These are phyloP conservation scores for Nicotiana benthamiana DNA, from an alignment of 257 asterid genomes.

Conservation along the genomic window DNA sequence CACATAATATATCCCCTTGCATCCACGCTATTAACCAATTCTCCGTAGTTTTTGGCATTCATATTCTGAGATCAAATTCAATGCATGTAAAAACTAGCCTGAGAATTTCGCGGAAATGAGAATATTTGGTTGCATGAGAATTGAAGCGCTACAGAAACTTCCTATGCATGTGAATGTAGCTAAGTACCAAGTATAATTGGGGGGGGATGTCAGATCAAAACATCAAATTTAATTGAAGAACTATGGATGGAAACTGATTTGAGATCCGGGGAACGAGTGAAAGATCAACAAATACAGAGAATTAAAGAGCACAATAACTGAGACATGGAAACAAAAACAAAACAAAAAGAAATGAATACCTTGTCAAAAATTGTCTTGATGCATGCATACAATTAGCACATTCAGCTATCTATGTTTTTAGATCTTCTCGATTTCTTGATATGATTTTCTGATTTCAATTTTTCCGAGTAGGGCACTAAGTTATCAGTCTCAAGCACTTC, in stretches of 20 bases:
- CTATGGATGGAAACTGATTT: background rate
- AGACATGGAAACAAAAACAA: background rate
- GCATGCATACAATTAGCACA: background rate
- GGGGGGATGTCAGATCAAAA: background rate
- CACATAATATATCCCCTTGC: background rate
- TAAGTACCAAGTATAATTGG: background rate
- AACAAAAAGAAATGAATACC: background rate
- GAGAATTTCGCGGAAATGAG: background rate
- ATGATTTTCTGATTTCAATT: background rate
- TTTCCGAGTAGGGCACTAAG: background rate
- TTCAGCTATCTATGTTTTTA: background rate
- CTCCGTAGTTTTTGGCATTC: background rate
- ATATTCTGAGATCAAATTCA: background rate
- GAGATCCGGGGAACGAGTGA: background rate
- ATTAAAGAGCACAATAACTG: background rate
- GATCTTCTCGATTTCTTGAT: background rate
- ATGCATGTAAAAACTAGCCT: background rate
- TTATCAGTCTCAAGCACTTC: background rate
- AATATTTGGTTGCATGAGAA: background rate
- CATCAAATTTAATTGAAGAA: background rate
- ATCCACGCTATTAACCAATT: background rate
- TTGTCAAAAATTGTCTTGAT: background rate
- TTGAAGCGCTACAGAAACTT: background rate
- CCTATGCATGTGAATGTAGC: background rate
- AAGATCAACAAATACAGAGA: background rate